phyloP scores from a whole-genome alignment of 179 eudicot species.

The Sideroxylon spinosum region DNA sequence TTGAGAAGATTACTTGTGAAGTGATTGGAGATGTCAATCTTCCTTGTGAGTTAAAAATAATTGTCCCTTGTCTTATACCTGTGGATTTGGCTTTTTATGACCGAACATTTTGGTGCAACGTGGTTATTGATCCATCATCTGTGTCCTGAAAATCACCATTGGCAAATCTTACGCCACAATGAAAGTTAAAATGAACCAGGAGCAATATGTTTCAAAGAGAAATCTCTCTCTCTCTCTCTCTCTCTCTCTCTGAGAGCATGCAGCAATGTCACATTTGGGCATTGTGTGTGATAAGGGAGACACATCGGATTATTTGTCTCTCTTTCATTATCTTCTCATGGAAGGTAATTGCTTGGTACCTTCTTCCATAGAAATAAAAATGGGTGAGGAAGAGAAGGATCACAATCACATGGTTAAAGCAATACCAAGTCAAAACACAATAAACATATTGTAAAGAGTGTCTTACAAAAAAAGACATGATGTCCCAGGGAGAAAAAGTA shows the following conservation, averaged over 20 bases:
- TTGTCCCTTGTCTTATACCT: no score
- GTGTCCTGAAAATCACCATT: no score
- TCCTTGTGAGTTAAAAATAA: no score
- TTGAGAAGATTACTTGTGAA: no score
- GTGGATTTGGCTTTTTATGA: no score
- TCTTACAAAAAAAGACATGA: not conserved
- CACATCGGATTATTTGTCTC: not conserved
- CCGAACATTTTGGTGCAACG: no score
- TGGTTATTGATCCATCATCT: no score
- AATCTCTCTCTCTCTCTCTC: not conserved
- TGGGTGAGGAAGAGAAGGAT: not conserved
- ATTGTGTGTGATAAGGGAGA: not conserved
- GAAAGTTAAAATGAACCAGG: no score
- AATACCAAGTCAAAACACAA: not conserved
- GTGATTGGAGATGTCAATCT: no score
- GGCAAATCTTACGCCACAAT: no score
- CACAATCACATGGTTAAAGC: constrained; percentile 13
- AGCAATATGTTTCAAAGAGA: no score
- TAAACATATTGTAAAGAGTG: not conserved
- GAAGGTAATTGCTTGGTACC: constrained; percentile 6
- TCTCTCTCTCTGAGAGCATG: not conserved
- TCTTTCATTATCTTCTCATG: not conserved
- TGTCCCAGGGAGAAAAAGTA: not conserved
- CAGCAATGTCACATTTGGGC: no score
- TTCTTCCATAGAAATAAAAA: not conserved